Percentiles rank a stretch among this genome's conserved stretches.
Evolutionary conservation across 2,329 filamentous ascomycete genomes (phyloP).

Genomic region (Ophiognomonia clavigignenti-juglandacearum): DNA sequence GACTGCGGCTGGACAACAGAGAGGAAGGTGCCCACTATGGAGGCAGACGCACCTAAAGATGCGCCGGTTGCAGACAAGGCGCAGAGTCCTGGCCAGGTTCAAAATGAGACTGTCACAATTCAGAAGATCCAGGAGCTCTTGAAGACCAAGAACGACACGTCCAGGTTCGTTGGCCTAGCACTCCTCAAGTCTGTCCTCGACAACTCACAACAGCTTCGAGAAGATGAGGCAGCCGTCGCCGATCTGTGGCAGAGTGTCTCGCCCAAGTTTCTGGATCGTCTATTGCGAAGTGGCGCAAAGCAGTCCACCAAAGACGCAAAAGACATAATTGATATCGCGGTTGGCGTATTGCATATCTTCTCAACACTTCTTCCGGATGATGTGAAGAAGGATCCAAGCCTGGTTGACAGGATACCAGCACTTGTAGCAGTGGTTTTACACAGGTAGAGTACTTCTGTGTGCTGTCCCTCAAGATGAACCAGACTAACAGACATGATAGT

Average conservation of each 20-base stretch:
- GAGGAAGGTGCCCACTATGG: background rate
- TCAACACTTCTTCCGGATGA: conserved; percentile 49
- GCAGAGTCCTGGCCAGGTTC: background rate
- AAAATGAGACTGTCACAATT: conserved; percentile 22
- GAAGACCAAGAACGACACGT: conserved; percentile 58
- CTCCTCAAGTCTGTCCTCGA: conserved; percentile 63
- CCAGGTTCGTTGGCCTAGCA: conserved; percentile 62
- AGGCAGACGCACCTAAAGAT: too few species aligned
- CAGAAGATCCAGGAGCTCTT: conserved; percentile 53
- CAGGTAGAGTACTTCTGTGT: conserved; percentile 37
- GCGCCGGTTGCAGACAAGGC: background rate
- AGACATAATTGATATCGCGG: conserved; percentile 59
- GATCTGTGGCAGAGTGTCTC: conserved; percentile 56
- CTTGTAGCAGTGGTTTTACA: conserved; percentile 49
- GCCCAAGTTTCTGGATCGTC: conserved; percentile 58
- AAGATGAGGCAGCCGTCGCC: conserved; percentile 40
- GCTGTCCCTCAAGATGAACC: background rate
- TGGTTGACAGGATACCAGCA: conserved; percentile 48
- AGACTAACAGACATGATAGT: conserved; percentile 28
- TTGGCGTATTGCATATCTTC: conserved; percentile 61
- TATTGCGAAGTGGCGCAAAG: conserved; percentile 50
- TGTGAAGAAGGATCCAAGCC: conserved; percentile 36
- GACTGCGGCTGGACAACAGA: too few species aligned
- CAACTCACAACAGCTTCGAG: conserved; percentile 47
- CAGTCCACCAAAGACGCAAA: conserved; percentile 38